Evolutionary conservation across 345 rosid species (phyloP).

Genomic region (Cardamine resedifolia): DNA sequence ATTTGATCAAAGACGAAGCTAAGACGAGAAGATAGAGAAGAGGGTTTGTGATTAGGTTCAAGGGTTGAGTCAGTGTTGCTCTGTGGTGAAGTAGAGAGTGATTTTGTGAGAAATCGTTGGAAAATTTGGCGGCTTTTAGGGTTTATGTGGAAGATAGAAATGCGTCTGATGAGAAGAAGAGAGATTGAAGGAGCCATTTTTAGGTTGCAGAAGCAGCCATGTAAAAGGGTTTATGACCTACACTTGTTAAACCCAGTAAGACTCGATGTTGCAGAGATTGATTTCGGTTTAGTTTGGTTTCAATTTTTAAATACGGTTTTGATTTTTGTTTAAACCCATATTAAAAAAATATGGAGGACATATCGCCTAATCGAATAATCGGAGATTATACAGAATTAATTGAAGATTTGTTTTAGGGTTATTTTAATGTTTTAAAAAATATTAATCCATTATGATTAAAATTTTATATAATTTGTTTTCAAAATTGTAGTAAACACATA

Average conservation of each 20-base stretch:
- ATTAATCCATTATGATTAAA: too few relatives aligned
- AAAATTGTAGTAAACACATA: too few relatives aligned
- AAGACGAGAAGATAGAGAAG: slow-evolving; percentile 84
- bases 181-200: slow-evolving; percentile 46
- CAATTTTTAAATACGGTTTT: background rate
- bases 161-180: slow-evolving; percentile 54
- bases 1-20: slow-evolving; percentile 94
- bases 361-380: too few relatives aligned
- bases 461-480: too few relatives aligned
- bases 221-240: background rate
- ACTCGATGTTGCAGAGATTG: background rate
- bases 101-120: slow-evolving; percentile 20
- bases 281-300: background rate
- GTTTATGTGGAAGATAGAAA: slow-evolving; percentile 27
- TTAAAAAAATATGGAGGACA: too few relatives aligned
- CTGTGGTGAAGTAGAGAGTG: slow-evolving; percentile 40
- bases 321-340: background rate
- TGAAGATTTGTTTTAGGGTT: too few relatives aligned
- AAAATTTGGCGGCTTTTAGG: slow-evolving; percentile 32
- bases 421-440: too few relatives aligned
- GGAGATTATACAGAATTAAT: too few relatives aligned
- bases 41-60: slow-evolving; percentile 43
- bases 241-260: slow-evolving; percentile 5
- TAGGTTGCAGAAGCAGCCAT: slow-evolving; percentile 23
- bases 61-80: slow-evolving; percentile 31